Base-by-base conservation (phyloP, 805 yeast species). In the Wickerhamomyces pijperi region DNA sequence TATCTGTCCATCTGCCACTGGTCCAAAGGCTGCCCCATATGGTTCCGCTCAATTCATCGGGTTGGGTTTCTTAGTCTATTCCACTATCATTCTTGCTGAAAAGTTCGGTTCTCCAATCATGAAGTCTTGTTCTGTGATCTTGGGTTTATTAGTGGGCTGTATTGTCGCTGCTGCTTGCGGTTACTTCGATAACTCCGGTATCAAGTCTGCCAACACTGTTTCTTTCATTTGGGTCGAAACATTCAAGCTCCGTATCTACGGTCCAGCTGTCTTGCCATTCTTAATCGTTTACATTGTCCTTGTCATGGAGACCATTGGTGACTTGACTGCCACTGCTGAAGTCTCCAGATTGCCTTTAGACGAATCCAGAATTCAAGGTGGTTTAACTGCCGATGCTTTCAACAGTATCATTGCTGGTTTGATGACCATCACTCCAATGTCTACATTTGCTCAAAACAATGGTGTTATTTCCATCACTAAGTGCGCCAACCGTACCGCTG, bases 251-350 rank as follows among this genome's bases (percentile, higher is more conserved):
- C 59, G 65, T 32, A 74, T 87, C 5, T 84, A 87, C 52, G 96
- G 84, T 3, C 95, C 96, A 1, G 75, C 81, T 3, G 92, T 87
- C 5, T 63, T 87, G 39, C 96, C 96, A 4, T 72, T 84, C 64
- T 61, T 87, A 41, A 94, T 95, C 1, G 81, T 86, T 36, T 87
- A 77, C 56, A 67, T 87, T 25, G 85, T 80, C 20, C 62, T 83
- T 49, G 81, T 84, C 75, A 85, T 86, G 86, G 96, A 88, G 65
- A 82, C 94, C 39, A 85, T 87, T 54, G 96, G 96, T 59, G 96
- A 87, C 60, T 81, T 87, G 55, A 85, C 95, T 25, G 96, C 96
- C 28, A 84, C 95, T 34, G 81, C 85, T 42, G 97, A 87, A 59
- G 96, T 88, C 17, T 83, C 95, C 8, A 68, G 94, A 49, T 64